Evolutionary conservation across 305 asterid species (phyloP).

Genomic region (Solanum hybrid): DNA sequence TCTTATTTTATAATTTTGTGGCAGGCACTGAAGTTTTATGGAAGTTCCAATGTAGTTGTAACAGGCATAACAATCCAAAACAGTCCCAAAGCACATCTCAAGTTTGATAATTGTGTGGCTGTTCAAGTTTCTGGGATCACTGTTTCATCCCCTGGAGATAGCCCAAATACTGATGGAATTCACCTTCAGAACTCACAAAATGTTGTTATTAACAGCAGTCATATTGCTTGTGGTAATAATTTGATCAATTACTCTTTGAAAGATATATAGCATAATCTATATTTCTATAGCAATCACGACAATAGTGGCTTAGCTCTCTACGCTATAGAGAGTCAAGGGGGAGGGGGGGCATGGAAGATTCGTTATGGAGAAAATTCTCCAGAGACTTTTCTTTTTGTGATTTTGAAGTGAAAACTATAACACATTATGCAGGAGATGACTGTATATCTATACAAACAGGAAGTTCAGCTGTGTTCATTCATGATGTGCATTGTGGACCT

Average conservation of each 20-base stretch:
- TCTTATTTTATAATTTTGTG: not conserved
- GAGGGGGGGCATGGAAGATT: not conserved
- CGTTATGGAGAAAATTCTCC: not conserved
- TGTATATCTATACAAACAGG: slow-evolving; percentile 91
- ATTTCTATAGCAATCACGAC: not conserved
- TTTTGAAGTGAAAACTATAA: not conserved
- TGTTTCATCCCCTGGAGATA: slow-evolving; percentile 66
- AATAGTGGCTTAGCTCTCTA: not conserved
- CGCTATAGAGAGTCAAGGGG: not conserved
- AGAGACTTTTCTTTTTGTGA: not conserved
- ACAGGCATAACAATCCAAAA: slow-evolving; percentile 75
- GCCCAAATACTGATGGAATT: slow-evolving; percentile 93
- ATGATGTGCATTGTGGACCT: slow-evolving; percentile 76
- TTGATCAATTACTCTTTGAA: not conserved
- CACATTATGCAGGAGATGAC: slow-evolving; percentile 65
- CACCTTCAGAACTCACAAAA: slow-evolving; percentile 89
- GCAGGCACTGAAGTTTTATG: slow-evolving; percentile 86
- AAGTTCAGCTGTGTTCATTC: slow-evolving; percentile 70
- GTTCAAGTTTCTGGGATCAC: slow-evolving; percentile 63
- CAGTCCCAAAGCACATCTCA: slow-evolving; percentile 82
- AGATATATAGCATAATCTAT: not conserved
- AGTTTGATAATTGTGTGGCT: slow-evolving; percentile 64
- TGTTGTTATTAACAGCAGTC: slow-evolving; percentile 59
- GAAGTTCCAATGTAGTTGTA: slow-evolving; percentile 67
- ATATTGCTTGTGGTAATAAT: slow-evolving; percentile 64